A percentile compares a stretch with the other conserved stretches of the same genome.
These are phyloP conservation scores for Xylariomycetidae sp. DNA, from an alignment of 2,329 filamentous ascomycete genomes.

Conservation along the genomic window DNA sequence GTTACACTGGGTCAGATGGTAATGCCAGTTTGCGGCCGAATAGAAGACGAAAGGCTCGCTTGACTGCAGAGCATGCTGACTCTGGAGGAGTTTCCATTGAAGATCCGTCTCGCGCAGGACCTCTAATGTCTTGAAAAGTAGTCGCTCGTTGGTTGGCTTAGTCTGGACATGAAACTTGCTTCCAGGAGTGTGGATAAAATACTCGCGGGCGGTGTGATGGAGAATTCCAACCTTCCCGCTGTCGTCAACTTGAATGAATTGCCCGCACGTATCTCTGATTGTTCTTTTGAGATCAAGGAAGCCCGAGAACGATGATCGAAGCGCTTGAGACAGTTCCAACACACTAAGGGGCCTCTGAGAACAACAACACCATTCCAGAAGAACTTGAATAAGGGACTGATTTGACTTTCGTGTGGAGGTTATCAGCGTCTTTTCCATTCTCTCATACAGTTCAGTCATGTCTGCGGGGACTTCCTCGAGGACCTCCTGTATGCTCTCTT, in stretches of 20 bases:
- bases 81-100: conserved; percentile 11
- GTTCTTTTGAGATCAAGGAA: conserved; percentile 15
- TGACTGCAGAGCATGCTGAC: conserved; percentile 3
- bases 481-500: conserved; percentile 12
- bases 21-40: conserved; percentile 15
- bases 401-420: conserved; percentile 7
- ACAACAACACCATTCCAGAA: conserved; percentile 18
- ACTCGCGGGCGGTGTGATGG: conserved; percentile 14
- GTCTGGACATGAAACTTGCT: conserved; percentile 8
- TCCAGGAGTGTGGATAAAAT: conserved; percentile 4
- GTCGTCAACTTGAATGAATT: conserved; percentile 13
- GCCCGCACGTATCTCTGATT: conserved; percentile 13
- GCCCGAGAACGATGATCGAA: conserved; percentile 3
- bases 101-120: conserved; percentile 13
- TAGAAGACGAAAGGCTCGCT: conserved; percentile 18
- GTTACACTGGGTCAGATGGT: conserved; percentile 13
- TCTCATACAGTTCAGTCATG: not conserved
- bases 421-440: conserved; percentile 2
- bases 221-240: conserved; percentile 10
- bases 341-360: conserved; percentile 11
- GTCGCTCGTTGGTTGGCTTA: conserved; percentile 6
- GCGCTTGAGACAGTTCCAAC: conserved; percentile 11
- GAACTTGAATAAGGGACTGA: conserved; percentile 6
- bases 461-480: not conserved
- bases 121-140: conserved; percentile 12